Base-by-base conservation (phyloP, 2,329 filamentous ascomycete species). In the Ceratocystis lukuohia region DNA sequence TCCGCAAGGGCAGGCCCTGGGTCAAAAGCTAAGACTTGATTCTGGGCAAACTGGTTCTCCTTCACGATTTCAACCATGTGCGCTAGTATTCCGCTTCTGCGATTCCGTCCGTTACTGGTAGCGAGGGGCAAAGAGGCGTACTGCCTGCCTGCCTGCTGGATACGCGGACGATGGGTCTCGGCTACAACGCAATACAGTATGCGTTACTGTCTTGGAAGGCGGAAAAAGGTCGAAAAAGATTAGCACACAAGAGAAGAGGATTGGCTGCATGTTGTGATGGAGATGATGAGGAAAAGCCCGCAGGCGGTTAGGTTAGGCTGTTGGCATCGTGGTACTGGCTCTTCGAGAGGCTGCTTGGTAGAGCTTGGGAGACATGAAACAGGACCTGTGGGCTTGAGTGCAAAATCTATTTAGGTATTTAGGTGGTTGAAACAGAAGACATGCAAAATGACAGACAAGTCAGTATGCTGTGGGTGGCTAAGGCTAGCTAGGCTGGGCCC, bases 1-100 rank as follows among this genome's bases (percentile, higher is more conserved):
- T 71, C 7, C 70, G 68, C 2, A 71, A 69, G 10, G 41, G 69
- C 68, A 1, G 74, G 72, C 59, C 30, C 28, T 57, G 22, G 15
- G 25, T 25, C 48, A 50, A 25, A n/a, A 17, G 6, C 22, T 33
- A n/a, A 20, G 56, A 30, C 56, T 33, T 72, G 71, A 3, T 25
- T 20, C 50, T 61, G 10, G 75, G 74, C n/a, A 76, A 77, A 68
- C 76, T 77, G 46, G 76, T 74, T 74, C 65, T 74, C 75, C 67
- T 78, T 77, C 46, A 78, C 74, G 30, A 77, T 74, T 41, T 41
- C 76, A 76, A 77, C 64, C 73, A 71, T 1, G 72, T 71, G n/a
- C 67, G 67, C 75, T 75, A 77, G 64, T 71, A 75, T 25, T 75
- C 71, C 20, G 70, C 69, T 65, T 75, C 74, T 5, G 71, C 67